Percentiles rank a stretch among this genome's conserved stretches.
Evolutionary conservation across 2,329 filamentous ascomycete species (phyloP).

Genomic region (Seiridium cupressi): DNA sequence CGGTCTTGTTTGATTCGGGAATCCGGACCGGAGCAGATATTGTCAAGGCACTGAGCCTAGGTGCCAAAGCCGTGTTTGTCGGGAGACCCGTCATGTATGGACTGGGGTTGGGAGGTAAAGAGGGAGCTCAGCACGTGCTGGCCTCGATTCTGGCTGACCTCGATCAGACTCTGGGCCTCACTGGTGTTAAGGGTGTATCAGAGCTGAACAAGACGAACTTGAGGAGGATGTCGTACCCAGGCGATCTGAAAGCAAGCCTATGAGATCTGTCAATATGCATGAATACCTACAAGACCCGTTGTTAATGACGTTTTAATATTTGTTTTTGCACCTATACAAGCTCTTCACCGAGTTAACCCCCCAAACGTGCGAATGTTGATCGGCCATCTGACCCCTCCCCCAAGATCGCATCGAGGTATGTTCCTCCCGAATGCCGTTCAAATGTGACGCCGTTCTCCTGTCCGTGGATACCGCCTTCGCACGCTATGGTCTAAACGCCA

Average conservation of each 20-base stretch:
- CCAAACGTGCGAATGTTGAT: no score
- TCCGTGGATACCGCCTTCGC: no score
- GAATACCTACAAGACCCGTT: no score
- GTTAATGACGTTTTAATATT: no score
- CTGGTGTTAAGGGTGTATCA: conserved; percentile 43
- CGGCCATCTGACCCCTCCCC: no score
- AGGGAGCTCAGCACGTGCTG: conserved; percentile 46
- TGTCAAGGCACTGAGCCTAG: conserved; percentile 52
- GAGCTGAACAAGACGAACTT: conserved; percentile 34
- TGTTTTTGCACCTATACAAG: no score
- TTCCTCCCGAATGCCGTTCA: no score
- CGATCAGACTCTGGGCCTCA: conserved; percentile 55
- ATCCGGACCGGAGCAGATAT: conserved; percentile 51
- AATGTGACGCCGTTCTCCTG: no score
- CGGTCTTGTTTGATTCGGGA: conserved; percentile 51
- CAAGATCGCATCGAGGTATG: no score
- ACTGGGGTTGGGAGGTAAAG: conserved; percentile 46
- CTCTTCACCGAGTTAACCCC: no score
- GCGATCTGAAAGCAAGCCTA: conserved; percentile 29
- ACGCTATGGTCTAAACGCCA: no score
- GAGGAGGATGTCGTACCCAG: conserved; percentile 30
- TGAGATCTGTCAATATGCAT: conserved; percentile 9
- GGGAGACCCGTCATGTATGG: conserved; percentile 55
- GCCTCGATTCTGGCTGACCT: conserved; percentile 49
- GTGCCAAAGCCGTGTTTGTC: conserved; percentile 48